Evolutionary conservation across 495 filamentous ascomycete species (phyloP), one percentile per base, ranked within the genome.

Genomic region (Saxophila tyrrhenica): DNA sequence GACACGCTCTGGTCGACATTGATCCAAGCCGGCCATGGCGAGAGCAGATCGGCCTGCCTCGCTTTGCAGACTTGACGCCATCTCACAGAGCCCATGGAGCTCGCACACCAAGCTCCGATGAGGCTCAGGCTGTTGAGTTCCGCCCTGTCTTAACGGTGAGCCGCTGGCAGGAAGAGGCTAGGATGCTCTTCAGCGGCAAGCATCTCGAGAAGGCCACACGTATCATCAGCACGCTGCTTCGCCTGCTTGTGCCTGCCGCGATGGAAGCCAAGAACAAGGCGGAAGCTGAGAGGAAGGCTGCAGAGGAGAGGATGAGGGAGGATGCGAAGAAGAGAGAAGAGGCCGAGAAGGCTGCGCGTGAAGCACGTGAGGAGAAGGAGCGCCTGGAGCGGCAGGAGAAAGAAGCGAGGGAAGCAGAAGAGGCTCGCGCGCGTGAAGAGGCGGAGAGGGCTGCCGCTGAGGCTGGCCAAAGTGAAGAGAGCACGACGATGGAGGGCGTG

Each of bases 81-180:
- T 19, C 44, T 32, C 42, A 23, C 19, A 38, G 47, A 2, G 2
- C 17, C 13, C 25, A 50, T 17, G 50, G 48, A 7, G 2, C 25
- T 29, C 21, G 49, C 17, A 3, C 41, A 8, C 25, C 42, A 16
- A 42, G 11, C 19, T 39, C 20, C 21, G 55, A 56, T 20, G 57
- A 60, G 24, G 73, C 74, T 24, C 76, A 82, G 57, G 80, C 86
- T 11, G 81, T 87, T 15, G 73, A 79, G 35, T 95, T 95, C 67
- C 71, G 74, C 21, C 75, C 86, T 17, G 77, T 78, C 29, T 71
- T 77, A 1, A 96, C 91, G 11, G 71, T 70, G 39, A 72, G 74
- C 39, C 81, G 92, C 43, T 99, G 94, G 90, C 81, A 85, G 60
- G 87, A 95, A 61, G 92, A 97, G 69, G 86, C 89, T 13, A 83